Percentiles rank a stretch among this genome's conserved stretches.
phyloP scores from a whole-genome alignment of 768 basidiomycete genomes.

The Auriscalpium orientale region DNA sequence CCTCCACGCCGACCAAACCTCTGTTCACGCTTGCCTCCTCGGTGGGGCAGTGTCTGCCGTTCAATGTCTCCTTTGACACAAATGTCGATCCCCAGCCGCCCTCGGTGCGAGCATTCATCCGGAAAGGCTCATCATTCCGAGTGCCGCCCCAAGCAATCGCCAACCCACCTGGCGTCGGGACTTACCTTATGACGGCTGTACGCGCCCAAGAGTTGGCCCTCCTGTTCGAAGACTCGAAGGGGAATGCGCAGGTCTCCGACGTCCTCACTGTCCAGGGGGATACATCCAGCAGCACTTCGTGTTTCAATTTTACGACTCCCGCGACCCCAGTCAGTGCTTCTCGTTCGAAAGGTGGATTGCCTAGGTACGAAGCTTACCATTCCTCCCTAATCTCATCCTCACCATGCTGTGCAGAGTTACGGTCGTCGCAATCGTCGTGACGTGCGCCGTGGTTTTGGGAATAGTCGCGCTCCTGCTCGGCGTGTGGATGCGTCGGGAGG shows the following conservation, averaged over 20 bases:
- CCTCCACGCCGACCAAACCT: constrained; percentile 1
- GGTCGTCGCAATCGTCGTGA: constrained; percentile 3
- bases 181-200: constrained; percentile 35
- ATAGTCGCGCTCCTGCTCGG: constrained; percentile 1
- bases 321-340: not conserved
- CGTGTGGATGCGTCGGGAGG: constrained; percentile 1
- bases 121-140: constrained; percentile 18
- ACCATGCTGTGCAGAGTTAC: not conserved
- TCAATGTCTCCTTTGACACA: constrained; percentile 37
- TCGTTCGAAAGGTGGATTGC: not conserved
- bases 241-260: constrained; percentile 33
- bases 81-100: constrained; percentile 28
- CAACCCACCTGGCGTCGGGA: constrained; percentile 29
- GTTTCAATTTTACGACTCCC: constrained; percentile 11
- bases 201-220: constrained; percentile 35
- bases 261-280: constrained; percentile 33
- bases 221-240: constrained; percentile 34
- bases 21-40: constrained; percentile 27
- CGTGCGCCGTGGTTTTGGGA: not conserved
- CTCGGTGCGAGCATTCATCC: constrained; percentile 30
- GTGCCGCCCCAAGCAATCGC: constrained; percentile 13
- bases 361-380: not conserved
- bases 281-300: constrained; percentile 17
- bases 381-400: too few species aligned
- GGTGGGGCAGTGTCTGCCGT: constrained; percentile 41